phyloP scores from a whole-genome alignment of 352 stramenopile genomes.

The Globisporangium paroecandrum region DNA sequence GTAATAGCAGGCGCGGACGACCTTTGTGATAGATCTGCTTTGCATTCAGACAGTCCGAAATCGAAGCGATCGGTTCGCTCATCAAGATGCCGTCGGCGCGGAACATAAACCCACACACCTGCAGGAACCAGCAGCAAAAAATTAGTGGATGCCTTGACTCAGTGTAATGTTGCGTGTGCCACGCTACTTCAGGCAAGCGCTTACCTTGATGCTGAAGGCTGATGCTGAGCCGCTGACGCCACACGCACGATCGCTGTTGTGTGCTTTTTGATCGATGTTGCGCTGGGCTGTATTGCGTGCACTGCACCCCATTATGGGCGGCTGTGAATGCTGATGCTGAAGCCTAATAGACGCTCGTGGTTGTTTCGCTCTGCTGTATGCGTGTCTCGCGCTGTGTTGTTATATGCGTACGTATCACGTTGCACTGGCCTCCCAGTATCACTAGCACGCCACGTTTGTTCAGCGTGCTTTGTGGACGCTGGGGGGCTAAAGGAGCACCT shows the following conservation, averaged over 20 bases:
- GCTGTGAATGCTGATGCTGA: too few species aligned
- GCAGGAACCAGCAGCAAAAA: background rate
- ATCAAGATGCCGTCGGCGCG: background rate
- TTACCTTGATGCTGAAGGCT: background rate
- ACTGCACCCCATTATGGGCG: too few species aligned
- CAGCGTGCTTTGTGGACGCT: background rate
- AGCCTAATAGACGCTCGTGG: too few species aligned
- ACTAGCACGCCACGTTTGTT: background rate
- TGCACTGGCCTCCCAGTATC: background rate
- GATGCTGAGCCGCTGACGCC: background rate
- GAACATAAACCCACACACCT: background rate
- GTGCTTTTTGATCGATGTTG: background rate
- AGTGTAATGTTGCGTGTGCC: background rate
- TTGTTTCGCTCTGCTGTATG: background rate
- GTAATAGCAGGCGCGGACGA: background rate
- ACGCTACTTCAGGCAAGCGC: background rate
- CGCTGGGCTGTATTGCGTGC: background rate
- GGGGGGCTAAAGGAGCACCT: background rate
- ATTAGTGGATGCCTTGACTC: background rate
- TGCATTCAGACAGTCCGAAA: background rate
- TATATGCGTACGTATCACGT: background rate
- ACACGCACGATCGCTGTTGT: background rate
- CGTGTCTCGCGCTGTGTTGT: background rate
- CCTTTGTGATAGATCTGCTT: background rate
- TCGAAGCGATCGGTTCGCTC: background rate